Base-by-base conservation (phyloP, 352 stramenopile genomes). In the Peronospora belbahrii region DNA sequence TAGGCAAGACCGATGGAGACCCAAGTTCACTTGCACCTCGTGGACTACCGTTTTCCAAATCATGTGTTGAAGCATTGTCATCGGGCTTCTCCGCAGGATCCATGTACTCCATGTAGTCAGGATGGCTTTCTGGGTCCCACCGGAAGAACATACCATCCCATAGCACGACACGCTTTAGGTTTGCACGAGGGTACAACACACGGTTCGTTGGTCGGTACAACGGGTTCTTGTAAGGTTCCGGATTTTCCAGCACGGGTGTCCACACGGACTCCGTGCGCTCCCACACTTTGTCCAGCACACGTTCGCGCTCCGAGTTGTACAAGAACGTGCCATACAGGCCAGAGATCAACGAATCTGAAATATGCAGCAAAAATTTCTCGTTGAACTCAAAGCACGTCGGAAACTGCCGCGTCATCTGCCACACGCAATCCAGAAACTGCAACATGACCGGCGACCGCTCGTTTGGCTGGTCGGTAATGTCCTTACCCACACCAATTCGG, bases 301-400 rank as follows among this genome's bases (percentile, higher is more conserved):
- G 79, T 41, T 90, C 79, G 24, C 78, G 75, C 59, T 93, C 82
- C 18, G 79, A 88, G 48, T 93, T 91, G 62, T 83, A 88, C 45
- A 91, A 52, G 42, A 93, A 93, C 7, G 82, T 90, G 6, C 82
- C 82, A 42, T 85, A 91, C 6, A 88, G 38, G 13, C 77, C 77
- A 1, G 82, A 90, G 28, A 86, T 83, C 18, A 88, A 56, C n/a
- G 76, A 70, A 41, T 92, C 83, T 14, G 75, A 67, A 24, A 92
- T 75, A 37, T 88, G 74, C 13, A 91, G 48, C 30, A 94, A 44
- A 46, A 94, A 88, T 49, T 83, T 81, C 56, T 91, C 79, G 58
- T 94, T 92, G 46, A 94, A 94, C 61, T 94, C 81, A 50, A 94
- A 94, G 23, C 70, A 80, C 18, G 76, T 88, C n/a, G 83, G 80